Evolutionary conservation across 2,329 filamentous ascomycete genomes (phyloP).

Genomic region (Fusarium hostae): DNA sequence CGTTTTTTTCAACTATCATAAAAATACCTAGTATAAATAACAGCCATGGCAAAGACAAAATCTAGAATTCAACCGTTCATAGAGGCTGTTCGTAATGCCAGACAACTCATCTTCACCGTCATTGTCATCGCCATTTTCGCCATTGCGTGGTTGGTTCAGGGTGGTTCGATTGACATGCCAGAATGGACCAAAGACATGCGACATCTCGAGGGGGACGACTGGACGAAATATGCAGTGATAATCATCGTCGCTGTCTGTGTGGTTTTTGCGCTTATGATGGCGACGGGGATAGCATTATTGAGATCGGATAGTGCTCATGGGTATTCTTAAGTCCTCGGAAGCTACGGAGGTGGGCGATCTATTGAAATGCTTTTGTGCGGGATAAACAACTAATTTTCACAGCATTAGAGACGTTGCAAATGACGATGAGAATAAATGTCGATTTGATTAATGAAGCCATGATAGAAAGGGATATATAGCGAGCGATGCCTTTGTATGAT

Average conservation of each 20-base stretch:
- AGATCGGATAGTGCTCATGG: not conserved
- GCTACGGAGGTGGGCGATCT: not conserved
- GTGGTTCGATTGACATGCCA: constrained; percentile 19
- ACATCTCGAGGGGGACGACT: not conserved
- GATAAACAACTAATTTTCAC: rapidly evolving
- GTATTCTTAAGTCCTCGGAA: not conserved
- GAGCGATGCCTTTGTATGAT: not conserved
- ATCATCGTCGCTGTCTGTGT: constrained; percentile 1
- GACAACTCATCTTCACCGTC: constrained; percentile 7
- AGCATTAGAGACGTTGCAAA: rapidly evolving
- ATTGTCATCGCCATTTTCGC: constrained; percentile 7
- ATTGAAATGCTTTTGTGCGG: rapidly evolving
- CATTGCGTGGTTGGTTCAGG: constrained; percentile 16
- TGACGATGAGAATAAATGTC: rapidly evolving
- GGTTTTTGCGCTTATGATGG: not conserved
- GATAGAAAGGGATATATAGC: not conserved
- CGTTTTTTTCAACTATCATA: not conserved
- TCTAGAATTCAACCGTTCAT: not conserved
- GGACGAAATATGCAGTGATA: not conserved
- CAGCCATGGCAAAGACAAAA: not conserved
- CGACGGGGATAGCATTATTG: not conserved
- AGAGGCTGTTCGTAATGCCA: not conserved
- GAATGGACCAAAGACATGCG: constrained; percentile 26
- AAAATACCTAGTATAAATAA: not conserved
- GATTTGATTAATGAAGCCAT: rapidly evolving